Evolutionary conservation across 495 filamentous ascomycete species (phyloP), one percentile per base, ranked within the genome.

Genomic region (Aspergillus avenaceus): DNA sequence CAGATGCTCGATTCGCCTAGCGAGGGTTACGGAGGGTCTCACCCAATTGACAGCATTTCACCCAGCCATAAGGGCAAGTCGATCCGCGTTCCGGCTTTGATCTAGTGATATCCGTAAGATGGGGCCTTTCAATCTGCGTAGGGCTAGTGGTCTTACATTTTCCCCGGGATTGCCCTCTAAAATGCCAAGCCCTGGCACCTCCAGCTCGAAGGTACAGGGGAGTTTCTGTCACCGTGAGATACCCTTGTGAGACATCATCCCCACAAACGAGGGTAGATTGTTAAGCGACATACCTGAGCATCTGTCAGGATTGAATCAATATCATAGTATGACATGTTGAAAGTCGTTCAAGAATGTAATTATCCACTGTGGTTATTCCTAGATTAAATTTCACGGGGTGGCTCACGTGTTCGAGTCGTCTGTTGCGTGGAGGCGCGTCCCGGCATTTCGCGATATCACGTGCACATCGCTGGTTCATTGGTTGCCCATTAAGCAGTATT

Each of bases 11-110:
- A 8, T 21, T 21, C 21, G 16, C 3, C 11, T 38, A 7, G n/a
- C 6, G n/a, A 4, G 6, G 18, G 16, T 19, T 21, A 38, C 1
- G 38, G 31, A 41, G 23, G 40, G 26, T 58, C 62, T 67, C 65
- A 83, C 78, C 85, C 86, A 38, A 96, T 85, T 37, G 90, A 92
- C 23, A 98, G 86, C 79, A 96, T 91, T 70, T 96, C 90, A 49
- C 87, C 90, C n/a, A 98, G 84, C 95, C 95, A 98, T 64, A 97
- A 76, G 28, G 93, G 95, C 1, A 98, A 83, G 49, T 86, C 82
- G 47, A 96, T 74, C 25, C 82, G 81, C 2, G 88, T 90, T 27
- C 88, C 87, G 36, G 84, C 67, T 69, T 89, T 90, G 54, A 97
- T 86, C 82, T 85, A 50, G 8, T 22, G 14, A 13, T 23, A 34